Base-by-base conservation (phyloP, 2,329 filamentous ascomycete genomes). In the Neonectria hederae region DNA sequence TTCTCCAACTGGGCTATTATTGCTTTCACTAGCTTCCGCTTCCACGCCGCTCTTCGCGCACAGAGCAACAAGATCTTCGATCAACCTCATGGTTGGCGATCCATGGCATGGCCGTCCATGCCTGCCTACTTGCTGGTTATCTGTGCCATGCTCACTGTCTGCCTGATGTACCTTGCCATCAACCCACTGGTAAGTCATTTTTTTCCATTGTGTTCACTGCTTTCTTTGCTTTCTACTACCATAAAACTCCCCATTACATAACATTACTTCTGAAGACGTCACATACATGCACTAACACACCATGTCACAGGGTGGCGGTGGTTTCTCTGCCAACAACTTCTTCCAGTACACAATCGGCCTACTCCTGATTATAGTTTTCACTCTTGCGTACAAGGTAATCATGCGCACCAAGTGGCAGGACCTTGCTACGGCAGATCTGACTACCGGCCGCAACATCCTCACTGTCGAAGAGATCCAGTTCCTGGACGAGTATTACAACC, bases 1-100 rank as follows among this genome's bases (percentile, higher is more conserved):
- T 65, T 65, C 24, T 49, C 32, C 46, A 65, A 58, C 19, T 65
- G 63, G 63, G 54, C 59, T n/a, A 58, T 65, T 26, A 62, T 65
- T 19, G 22, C 63, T 3, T 51, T 61, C 6, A 57, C 63, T 7
- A 57, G 46, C 30, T 58, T 61, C 21, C 53, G 63, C 14, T 62
- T 65, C 42, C 63, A 65, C 35, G 40, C 48, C 43, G 63, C 58
- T 8, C 30, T 65, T 5, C 32, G 54, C 21, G 58, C 58, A 2
- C 58, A 65, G 35, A 52, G 40, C n/a, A 58, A 65, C n/a, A 30
- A 46, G 40, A 28, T 65, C 14, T 62, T 65, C 13, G 21, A 21
- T 8, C 45, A 65, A n/a, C 51, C 35, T 4, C 59, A 65, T 17
- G 63, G 53, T 3, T 65, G 63, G 63, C 38, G 30, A 30, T 63